phyloP scores from a whole-genome alignment of 805 yeast genomes.

The Blastobotrys muscicola region DNA sequence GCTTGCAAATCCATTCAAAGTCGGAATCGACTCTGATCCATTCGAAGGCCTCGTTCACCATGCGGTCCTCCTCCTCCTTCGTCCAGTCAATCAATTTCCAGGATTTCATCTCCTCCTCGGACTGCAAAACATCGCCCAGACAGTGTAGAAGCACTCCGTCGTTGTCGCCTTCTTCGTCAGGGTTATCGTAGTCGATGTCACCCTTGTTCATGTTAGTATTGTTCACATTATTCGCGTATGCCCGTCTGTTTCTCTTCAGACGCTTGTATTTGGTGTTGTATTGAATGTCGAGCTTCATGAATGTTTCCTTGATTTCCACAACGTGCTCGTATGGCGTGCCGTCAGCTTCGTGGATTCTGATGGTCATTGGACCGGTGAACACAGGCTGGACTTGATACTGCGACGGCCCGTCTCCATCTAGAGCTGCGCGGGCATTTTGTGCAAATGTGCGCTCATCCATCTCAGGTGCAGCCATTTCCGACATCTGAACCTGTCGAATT shows the following conservation, averaged over 20 bases:
- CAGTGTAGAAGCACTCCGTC: conserved; percentile 38
- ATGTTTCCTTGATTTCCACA: conserved; percentile 77
- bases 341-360: conserved; percentile 94
- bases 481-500: conserved; percentile 78
- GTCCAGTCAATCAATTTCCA: conserved; percentile 73
- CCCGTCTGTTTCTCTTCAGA: conserved; percentile 45
- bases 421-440: conserved; percentile 29
- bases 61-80: conserved; percentile 56
- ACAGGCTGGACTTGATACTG: conserved; percentile 28
- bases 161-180: conserved; percentile 26
- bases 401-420: conserved; percentile 9
- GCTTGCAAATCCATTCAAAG: conserved; percentile 87
- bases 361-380: conserved; percentile 88
- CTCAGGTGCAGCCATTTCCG: conserved; percentile 37
- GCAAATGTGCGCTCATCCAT: conserved; percentile 32
- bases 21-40: conserved; percentile 98
- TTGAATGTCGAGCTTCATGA: conserved; percentile 84
- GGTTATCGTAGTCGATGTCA: conserved; percentile 18
- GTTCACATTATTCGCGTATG: conserved; percentile 5
- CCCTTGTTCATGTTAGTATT: conserved; percentile 13
- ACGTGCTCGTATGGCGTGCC: conserved; percentile 98
- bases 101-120: conserved; percentile 47
- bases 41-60: conserved; percentile 82
- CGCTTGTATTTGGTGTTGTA: conserved; percentile 91
- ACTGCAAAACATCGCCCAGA: conserved; percentile 68